Evolutionary conservation across 2,329 filamentous ascomycete species (phyloP), one percentile per base, ranked within the genome.

Genomic region (Aspergillus quadricinctus): DNA sequence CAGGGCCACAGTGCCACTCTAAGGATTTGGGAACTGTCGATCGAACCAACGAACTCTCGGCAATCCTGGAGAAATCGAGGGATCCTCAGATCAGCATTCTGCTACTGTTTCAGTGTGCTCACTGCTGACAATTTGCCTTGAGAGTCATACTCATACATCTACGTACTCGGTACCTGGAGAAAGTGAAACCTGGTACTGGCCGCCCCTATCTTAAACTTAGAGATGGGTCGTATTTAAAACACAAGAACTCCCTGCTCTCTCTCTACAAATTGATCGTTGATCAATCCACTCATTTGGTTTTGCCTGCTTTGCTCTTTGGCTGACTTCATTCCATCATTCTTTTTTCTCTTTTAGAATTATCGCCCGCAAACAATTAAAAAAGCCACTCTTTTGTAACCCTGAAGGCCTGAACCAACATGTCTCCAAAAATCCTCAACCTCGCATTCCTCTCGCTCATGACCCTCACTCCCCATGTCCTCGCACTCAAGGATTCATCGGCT

Each of bases 1-100:
- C n/a, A n/a, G n/a, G n/a, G n/a, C n/a, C n/a, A n/a, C n/a, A n/a
- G n/a, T 43, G n/a, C 8, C 41, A 43, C 43, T 25, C 10, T 21
- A 2, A 46, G 53, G 40, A 51, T 40, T 45, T 54, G 52, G 48
- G 56, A 56, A 45, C 50, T 49, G 57, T n/a, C 35, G 48, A 49
- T 54, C 48, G 23, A 7, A 45, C 49, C 28, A 49, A 25, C 53
- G 48, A 61, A 58, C 53, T 52, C 50, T 55, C 48, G 5, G 53
- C 49, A 60, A 53, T n/a, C 57, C 57, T 54, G 57, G 57, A 56
- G 57, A 56, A 57, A 23, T 21, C 48, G 48, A 46, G 37, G 17
- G 35, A 60, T 58, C 55, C 45, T 40, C 55, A 7, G 60, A 62
- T 63, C 58, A 52, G 49, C 60, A 62, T 61, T 55, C 55, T 51